phyloP scores from a whole-genome alignment of 208 protist genomes.

The Phytomonas serpens region DNA sequence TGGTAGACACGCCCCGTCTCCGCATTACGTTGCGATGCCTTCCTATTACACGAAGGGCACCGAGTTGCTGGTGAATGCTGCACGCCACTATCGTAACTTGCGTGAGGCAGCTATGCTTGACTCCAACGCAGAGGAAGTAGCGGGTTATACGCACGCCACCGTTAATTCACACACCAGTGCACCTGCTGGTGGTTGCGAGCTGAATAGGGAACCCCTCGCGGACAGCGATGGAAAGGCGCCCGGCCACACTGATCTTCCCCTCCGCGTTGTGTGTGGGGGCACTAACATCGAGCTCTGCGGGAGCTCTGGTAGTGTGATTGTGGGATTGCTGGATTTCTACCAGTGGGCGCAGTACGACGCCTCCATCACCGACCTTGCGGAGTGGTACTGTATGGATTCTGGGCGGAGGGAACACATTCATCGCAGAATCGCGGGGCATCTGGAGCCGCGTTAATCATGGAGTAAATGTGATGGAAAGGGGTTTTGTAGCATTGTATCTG shows the following conservation, averaged over 20 bases:
- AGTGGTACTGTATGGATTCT: constrained; percentile 29
- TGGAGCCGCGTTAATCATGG: neutral
- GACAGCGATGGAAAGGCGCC: neutral
- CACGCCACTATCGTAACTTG: constrained; percentile 47
- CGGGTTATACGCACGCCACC: neutral
- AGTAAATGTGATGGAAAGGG: neutral
- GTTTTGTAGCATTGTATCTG: neutral
- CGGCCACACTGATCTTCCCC: neutral
- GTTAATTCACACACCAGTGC: neutral
- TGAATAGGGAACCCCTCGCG: constrained; percentile 4
- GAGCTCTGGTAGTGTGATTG: constrained; percentile 31
- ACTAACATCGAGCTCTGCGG: constrained; percentile 30
- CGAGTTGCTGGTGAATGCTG: constrained; percentile 39
- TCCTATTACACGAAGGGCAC: constrained; percentile 35
- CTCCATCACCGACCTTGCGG: constrained; percentile 42
- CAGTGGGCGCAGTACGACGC: constrained; percentile 82
- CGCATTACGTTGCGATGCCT: neutral
- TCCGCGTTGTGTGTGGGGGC: constrained; percentile 24
- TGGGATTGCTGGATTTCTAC: constrained; percentile 79
- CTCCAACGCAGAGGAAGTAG: constrained; percentile 23
- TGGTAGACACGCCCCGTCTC: neutral
- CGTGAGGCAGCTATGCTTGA: constrained; percentile 59
- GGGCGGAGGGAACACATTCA: neutral
- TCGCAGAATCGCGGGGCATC: neutral
- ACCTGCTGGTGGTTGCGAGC: constrained; percentile 6